A percentile compares a stretch with the other conserved stretches of the same genome.
Evolutionary conservation across 768 basidiomycete species (phyloP).

Genomic region (Tremella mesenterica): DNA sequence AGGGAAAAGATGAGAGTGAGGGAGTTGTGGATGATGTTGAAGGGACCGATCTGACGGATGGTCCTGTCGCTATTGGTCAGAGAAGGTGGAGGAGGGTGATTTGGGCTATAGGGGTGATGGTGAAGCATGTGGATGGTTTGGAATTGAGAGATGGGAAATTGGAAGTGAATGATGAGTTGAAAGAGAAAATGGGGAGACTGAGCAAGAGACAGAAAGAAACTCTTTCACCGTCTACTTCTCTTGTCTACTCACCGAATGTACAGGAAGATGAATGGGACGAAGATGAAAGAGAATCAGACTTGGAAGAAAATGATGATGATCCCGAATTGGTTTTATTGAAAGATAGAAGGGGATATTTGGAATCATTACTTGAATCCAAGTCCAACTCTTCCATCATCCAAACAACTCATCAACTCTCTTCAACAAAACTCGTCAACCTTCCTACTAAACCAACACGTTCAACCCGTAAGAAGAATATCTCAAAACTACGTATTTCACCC

Average conservation of each 20-base stretch:
- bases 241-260: constrained; percentile 59
- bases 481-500: constrained; percentile 52
- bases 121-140: constrained; percentile 66
- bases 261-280: constrained; percentile 47
- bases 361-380: constrained; percentile 52
- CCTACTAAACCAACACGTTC: background rate
- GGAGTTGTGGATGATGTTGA: constrained; percentile 72
- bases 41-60: constrained; percentile 41
- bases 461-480: constrained; percentile 29
- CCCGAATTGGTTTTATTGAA: constrained; percentile 13
- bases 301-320: constrained; percentile 7
- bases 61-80: constrained; percentile 47
- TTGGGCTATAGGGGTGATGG: constrained; percentile 61
- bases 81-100: constrained; percentile 67
- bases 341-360: constrained; percentile 56
- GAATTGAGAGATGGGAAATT: constrained; percentile 47
- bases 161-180: constrained; percentile 50
- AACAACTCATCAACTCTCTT: constrained; percentile 6
- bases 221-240: constrained; percentile 53
- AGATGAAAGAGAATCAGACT: constrained; percentile 25
- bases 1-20: constrained; percentile 50
- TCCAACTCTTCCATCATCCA: constrained; percentile 3
- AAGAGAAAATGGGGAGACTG: constrained; percentile 63
- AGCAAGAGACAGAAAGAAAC: constrained; percentile 59
- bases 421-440: too few species aligned